Base-by-base conservation (phyloP, 441 rosid species). In the Corymbia calophylla region DNA sequence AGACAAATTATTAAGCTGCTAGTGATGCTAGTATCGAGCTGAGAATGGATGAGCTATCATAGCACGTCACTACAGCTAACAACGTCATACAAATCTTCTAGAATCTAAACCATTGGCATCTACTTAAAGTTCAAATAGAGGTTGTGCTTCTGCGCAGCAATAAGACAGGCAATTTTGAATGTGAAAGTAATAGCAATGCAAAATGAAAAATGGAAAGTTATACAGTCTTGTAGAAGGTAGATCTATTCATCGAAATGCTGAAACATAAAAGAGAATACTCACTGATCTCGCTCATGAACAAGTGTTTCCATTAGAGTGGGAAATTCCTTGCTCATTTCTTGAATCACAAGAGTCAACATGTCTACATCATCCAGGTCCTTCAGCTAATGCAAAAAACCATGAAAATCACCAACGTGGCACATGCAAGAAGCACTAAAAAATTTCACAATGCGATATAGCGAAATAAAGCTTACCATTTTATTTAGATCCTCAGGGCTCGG, bases 201-300 rank as follows among this genome's bases (percentile, higher is more conserved):
- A 39, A 39, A 23, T 77, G 51, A 23, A 77, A 77, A 39, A 77
- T 77, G 51, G 18, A 77, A 44, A 77, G 84, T 7, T 44, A 77
- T 8, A 77, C 0, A 10, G 16, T 9, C 48, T 70, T 35, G 9
- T 4, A n/a, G 39, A 23, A 16, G 44, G 87, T 49, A 86, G 44
- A 51, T 25, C 55, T 60, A 16, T 27, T 44, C 9, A 21, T 49
- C 2, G 12, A 88, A 68, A 68, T 12, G 49, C n/a, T 23, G 29
- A 89, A 44, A 88, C 25, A 44, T 64, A 51, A 91, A 91, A 60
- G 68, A 87, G 89, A 90, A 90, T 91, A 94, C 96, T 95, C 89
- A 97, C 99, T 96, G 95, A 91, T 97, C 99, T 91, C 99, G 94
- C 90, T 98, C 99, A 90, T 95, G 96, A 58, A 97, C 98, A 90